These are phyloP conservation scores for Pythium pyrilobum DNA, from an alignment of 352 stramenopile genomes.

Conservation along the genomic window DNA sequence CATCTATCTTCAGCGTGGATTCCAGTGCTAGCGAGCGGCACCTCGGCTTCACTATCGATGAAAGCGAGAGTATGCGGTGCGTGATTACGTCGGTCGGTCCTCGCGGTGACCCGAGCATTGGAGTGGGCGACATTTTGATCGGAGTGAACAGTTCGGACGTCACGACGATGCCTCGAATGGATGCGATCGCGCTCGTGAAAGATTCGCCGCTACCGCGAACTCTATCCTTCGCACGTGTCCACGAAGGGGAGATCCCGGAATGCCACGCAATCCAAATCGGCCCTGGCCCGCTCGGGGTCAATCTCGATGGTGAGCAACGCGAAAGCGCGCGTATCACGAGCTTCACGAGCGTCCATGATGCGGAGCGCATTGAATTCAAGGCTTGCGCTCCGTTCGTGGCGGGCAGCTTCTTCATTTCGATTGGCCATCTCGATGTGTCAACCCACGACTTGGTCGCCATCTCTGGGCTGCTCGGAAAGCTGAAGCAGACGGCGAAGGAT, in stretches of 20 bases:
- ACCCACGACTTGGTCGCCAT: conserved; percentile 33
- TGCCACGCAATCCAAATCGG: conserved; percentile 36
- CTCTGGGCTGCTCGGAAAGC: conserved; percentile 37
- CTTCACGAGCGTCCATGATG: conserved; percentile 36
- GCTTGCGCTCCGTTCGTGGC: conserved; percentile 32
- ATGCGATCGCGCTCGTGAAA: conserved; percentile 25
- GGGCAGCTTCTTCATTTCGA: conserved; percentile 46
- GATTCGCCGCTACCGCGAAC: conserved; percentile 24
- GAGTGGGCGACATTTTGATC: conserved; percentile 34
- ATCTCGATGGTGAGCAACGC: conserved; percentile 31
- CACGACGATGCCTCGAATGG: conserved; percentile 25
- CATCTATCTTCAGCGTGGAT: conserved; percentile 25
- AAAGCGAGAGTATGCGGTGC: conserved; percentile 31
- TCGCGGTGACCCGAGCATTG: conserved; percentile 12
- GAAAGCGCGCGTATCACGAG: conserved; percentile 33
- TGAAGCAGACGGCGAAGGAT: conserved; percentile 29
- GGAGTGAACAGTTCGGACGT: conserved; percentile 41
- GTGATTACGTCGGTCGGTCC: conserved; percentile 25
- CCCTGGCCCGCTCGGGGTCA: conserved; percentile 40
- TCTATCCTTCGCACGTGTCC: conserved; percentile 32
- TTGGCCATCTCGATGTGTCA: conserved; percentile 65
- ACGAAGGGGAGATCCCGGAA: conserved; percentile 23
- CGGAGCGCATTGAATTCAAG: conserved; percentile 31
- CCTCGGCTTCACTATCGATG: conserved; percentile 27
- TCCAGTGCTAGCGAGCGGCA: conserved; percentile 16